These are phyloP conservation scores for Zarea fungicola DNA, from an alignment of 2,329 filamentous ascomycete species.

Conservation along the genomic window DNA sequence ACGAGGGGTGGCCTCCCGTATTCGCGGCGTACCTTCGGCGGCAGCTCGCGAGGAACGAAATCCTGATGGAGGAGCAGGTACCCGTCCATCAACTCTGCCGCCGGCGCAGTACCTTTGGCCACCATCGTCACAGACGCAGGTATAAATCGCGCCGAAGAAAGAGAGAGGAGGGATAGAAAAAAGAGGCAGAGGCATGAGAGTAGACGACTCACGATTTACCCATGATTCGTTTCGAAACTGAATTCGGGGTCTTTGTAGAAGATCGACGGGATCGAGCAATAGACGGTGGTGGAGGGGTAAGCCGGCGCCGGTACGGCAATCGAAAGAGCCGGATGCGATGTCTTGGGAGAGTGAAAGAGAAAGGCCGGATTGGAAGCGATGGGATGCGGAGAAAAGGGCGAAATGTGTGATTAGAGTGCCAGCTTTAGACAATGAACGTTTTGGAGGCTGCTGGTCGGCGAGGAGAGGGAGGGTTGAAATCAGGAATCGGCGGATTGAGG, in stretches of 20 bases:
- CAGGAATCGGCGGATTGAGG: not conserved
- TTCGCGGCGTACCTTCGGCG: not conserved
- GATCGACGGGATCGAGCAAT: not conserved
- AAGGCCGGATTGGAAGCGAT: not conserved
- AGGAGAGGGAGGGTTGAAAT: not conserved
- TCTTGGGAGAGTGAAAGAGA: not conserved
- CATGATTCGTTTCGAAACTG: not conserved
- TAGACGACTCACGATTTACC: conserved; percentile 11
- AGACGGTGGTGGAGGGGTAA: not conserved
- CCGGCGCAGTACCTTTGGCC: not conserved
- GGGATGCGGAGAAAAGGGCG: not conserved
- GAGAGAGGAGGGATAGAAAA: not conserved
- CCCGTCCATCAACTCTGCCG: not conserved
- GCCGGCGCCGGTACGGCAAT: conserved; percentile 5
- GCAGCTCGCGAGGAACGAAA: not conserved
- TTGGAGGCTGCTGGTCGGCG: not conserved
- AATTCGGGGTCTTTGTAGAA: not conserved
- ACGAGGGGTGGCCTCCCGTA: not conserved
- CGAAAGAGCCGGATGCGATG: not conserved
- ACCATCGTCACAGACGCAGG: not conserved
- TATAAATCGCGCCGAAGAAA: not conserved
- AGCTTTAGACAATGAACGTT: not conserved
- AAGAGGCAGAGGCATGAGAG: too few species aligned
- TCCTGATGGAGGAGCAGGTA: not conserved
- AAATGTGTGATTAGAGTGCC: not conserved